Percentiles rank a stretch among this genome's conserved stretches.
Conservation (phyloP, 2,329 filamentous ascomycete genomes). For the Tolypocladium amazonense region DNA sequence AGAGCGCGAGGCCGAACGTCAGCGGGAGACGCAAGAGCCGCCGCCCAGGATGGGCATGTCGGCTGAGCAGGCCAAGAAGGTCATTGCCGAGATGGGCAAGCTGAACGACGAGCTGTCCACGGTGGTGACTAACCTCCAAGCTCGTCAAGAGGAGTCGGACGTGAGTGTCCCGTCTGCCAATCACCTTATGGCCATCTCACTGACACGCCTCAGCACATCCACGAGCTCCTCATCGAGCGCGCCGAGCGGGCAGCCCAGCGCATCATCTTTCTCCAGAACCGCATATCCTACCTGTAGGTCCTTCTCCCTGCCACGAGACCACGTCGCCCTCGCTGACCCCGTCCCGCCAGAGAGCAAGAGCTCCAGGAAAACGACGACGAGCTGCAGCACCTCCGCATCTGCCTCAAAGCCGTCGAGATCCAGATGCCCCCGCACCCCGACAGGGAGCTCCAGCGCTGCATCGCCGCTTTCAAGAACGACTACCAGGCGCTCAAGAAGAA, state of each 20-base stretch:
- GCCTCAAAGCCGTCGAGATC: slow-evolving; percentile 51
- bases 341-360: slow-evolving; percentile 37
- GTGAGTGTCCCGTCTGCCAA: slow-evolving; percentile 21
- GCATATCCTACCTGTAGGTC: slow-evolving; percentile 45
- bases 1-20: slow-evolving; percentile 15
- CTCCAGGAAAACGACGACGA: slow-evolving; percentile 47
- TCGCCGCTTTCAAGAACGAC: slow-evolving; percentile 51
- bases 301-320: background rate
- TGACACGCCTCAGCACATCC: slow-evolving; percentile 39
- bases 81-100: slow-evolving; percentile 24
- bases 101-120: slow-evolving; percentile 39
- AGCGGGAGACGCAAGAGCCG: slow-evolving; percentile 14
- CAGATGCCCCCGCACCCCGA: slow-evolving; percentile 42
- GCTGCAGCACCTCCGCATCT: slow-evolving; percentile 49
- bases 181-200: background rate
- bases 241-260: slow-evolving; percentile 46
- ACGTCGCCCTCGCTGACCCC: background rate
- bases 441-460: slow-evolving; percentile 46
- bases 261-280: slow-evolving; percentile 49
- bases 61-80: slow-evolving; percentile 23
- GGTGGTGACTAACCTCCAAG: slow-evolving; percentile 39
- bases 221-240: slow-evolving; percentile 46
- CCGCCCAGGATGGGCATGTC: slow-evolving; percentile 20
- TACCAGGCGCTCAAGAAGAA: slow-evolving; percentile 39
- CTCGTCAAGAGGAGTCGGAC: slow-evolving; percentile 49